Evolutionary conservation across 2,329 filamentous ascomycete species (phyloP), one percentile per base, ranked within the genome.

Genomic region (Fusarium sp.): DNA sequence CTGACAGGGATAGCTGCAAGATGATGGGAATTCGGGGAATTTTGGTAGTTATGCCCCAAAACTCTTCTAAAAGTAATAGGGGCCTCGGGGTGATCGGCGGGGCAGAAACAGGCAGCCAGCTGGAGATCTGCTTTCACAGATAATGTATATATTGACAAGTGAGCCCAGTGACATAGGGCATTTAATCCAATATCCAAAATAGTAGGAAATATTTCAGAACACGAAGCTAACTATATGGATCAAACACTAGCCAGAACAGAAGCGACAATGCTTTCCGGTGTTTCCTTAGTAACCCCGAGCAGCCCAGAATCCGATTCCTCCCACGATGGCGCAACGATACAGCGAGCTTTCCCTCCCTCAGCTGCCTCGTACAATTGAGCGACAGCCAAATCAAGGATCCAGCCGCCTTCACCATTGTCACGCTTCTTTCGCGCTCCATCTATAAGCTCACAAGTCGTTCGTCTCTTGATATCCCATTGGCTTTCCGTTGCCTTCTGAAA

Each of bases 301-400:
- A 72, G 14, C 7, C 12, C n/a, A 10, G 70, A 73, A 33, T 73
- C 67, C 2, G 70, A 73, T 6, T 45, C 41, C 23, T 72, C 59
- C 62, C 70, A 59, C 2, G 70, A 59, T 10, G 44, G 48, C 2
- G 70, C 59, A 31, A 73, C 46, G 10, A 69, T 25, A 19, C 59
- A 65, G 7, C 51, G 60, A 12, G 55, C 56, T 5, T 62, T 42
- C 5, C 59, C 63, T 3, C 52, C 51, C 15, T 69, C 37, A 54
- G 8, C 25, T 38, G 35, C 33, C 7, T 54, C 49, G 7, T 65
- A 73, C 8, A 73, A 11, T 11, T 73, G 71, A 31, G 62, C 71
- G 6, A 73, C 59, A 5, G 70, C 71, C 23, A 73, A 33, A 6
- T 68, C 70, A 9, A 73, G 41, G 15, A 64, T 21, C 71, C 71